Evolutionary conservation across 441 rosid genomes (phyloP).

Genomic region (Populus tomentosa): DNA sequence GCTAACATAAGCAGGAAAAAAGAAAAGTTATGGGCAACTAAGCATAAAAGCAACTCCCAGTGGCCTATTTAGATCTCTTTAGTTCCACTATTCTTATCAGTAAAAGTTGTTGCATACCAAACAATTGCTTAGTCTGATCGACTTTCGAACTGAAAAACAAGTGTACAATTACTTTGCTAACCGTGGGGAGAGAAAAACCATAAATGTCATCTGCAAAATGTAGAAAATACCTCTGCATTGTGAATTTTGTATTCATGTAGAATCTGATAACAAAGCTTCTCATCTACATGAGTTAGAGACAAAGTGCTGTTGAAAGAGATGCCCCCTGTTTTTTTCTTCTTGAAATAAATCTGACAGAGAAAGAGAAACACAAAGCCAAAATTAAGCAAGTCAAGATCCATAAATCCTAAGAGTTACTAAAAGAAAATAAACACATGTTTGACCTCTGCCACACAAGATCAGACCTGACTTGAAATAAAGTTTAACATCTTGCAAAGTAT

Average conservation of each 20-base stretch:
- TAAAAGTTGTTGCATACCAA: not conserved
- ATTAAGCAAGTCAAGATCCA: not conserved
- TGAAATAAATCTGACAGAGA: constrained; percentile 78
- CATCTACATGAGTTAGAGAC: constrained; percentile 87
- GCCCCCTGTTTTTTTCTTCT: constrained; percentile 95
- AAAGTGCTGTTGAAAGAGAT: constrained; percentile 92
- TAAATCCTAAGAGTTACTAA: not conserved
- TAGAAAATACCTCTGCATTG: constrained; percentile 81
- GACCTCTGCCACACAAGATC: not conserved
- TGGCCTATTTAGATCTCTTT: not conserved
- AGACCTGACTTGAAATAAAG: not conserved
- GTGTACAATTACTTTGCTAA: not conserved
- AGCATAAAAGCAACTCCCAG: not conserved
- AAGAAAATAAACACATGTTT: not conserved
- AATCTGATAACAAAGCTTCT: constrained; percentile 97
- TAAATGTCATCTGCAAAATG: not conserved
- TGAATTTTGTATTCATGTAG: constrained; percentile 98
- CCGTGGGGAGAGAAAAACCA: not conserved
- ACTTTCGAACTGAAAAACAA: not conserved
- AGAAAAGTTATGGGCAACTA: not conserved
- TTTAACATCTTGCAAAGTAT: not conserved
- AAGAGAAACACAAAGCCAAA: constrained; percentile 16
- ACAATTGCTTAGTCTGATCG: not conserved
- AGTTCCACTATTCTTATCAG: not conserved
- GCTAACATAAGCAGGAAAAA: not conserved